Evolutionary conservation across 1,284 basidiomycete genomes (phyloP).

Genomic region (Cryptococcus depauperatus): DNA sequence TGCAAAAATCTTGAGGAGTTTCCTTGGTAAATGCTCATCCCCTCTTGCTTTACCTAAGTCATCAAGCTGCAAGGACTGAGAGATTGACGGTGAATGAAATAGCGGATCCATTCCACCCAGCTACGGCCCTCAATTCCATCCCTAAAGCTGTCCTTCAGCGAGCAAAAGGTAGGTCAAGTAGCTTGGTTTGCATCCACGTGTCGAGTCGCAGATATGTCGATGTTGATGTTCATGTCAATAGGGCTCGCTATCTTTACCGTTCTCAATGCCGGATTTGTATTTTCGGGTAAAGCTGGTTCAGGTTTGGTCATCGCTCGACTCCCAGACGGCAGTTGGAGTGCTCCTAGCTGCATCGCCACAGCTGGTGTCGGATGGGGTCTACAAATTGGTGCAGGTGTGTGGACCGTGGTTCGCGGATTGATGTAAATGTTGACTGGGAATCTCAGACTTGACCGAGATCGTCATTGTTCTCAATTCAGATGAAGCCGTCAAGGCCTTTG

Average conservation of each 20-base stretch:
- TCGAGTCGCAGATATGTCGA: background rate
- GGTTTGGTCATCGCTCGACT: conserved; percentile 90
- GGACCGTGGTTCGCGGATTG: background rate
- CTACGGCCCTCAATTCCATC: conserved; percentile 87
- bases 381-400: conserved; percentile 68
- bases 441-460: conserved; percentile 52
- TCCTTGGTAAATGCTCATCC: conserved; percentile 59
- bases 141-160: conserved; percentile 87
- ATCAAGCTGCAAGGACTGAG: background rate
- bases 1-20: conserved; percentile 78
- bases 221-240: no score
- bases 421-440: conserved; percentile 48
- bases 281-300: conserved; percentile 91
- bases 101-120: conserved; percentile 83
- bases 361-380: conserved; percentile 93
- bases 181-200: background rate
- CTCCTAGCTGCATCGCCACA: conserved; percentile 95
- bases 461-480: conserved; percentile 90
- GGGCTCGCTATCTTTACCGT: conserved; percentile 94
- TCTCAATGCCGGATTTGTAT: conserved; percentile 82
- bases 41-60: background rate
- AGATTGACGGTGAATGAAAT: conserved; percentile 1
- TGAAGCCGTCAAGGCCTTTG: conserved; percentile 91
- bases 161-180: conserved; percentile 63
- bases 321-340: conserved; percentile 94